A percentile compares a stretch with the other conserved stretches of the same genome.
phyloP scores from a whole-genome alignment of 129 eudicot species.

The Centrapalus pauciflorus region DNA sequence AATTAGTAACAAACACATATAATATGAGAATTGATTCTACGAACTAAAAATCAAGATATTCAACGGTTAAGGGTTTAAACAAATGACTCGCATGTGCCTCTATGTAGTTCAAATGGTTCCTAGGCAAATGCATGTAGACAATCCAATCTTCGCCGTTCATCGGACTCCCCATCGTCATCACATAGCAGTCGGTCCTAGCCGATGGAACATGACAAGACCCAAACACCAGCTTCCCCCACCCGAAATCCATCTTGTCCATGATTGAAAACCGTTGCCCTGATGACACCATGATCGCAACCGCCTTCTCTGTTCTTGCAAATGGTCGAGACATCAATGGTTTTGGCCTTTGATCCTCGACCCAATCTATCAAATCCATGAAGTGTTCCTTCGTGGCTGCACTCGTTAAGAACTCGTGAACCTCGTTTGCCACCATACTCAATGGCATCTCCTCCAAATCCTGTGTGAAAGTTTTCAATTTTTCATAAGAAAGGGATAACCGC shows the following conservation, averaged over 20 bases:
- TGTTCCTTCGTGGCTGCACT: constrained; percentile 44
- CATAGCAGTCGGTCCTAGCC: constrained; percentile 43
- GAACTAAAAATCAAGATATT: constrained; percentile 23
- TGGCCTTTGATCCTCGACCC: constrained; percentile 69
- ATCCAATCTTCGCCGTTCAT: constrained; percentile 56
- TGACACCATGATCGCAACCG: constrained; percentile 44
- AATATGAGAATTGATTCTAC: not conserved
- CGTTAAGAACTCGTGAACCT: constrained; percentile 34
- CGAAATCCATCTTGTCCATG: constrained; percentile 47
- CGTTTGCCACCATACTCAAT: constrained; percentile 30
- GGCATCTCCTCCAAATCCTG: constrained; percentile 29
- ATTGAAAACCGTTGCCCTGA: constrained; percentile 49
- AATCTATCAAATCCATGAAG: constrained; percentile 57
- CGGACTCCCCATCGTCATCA: constrained; percentile 61
- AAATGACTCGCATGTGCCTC: constrained; percentile 32
- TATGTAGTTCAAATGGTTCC: constrained; percentile 36
- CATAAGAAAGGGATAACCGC: too few species aligned
- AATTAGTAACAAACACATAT: too few species aligned
- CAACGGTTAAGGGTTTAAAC: constrained; percentile 34
- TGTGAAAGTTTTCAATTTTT: not conserved
- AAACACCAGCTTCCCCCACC: constrained; percentile 55
- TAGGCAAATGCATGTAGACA: constrained; percentile 46
- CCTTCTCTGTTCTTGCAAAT: constrained; percentile 8
- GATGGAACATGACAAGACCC: constrained; percentile 57
- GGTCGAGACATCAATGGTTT: constrained; percentile 28